Evolutionary conservation across 2,329 filamentous ascomycete species (phyloP).

Genomic region (Nothomitra cinnamomea): DNA sequence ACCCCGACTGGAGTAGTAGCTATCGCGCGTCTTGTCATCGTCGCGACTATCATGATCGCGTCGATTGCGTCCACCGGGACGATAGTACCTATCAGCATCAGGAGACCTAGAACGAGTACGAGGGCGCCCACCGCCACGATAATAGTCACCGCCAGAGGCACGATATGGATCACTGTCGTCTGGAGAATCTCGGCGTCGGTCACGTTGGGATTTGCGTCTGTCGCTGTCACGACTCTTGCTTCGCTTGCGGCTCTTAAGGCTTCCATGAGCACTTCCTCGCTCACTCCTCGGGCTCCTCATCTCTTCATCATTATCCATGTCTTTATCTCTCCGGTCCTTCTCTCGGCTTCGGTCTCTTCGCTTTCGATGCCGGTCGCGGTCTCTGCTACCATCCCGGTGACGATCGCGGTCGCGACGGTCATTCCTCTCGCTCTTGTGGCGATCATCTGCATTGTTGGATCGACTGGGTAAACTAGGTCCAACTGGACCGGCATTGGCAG

Average conservation of each 20-base stretch:
- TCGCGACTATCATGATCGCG: conserved; percentile 29
- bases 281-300: conserved; percentile 56
- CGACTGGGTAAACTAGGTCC: conserved; percentile 20
- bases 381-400: conserved; percentile 34
- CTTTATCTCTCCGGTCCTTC: conserved; percentile 27
- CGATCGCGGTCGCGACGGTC: conserved; percentile 39
- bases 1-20: conserved; percentile 31
- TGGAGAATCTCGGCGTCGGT: conserved; percentile 39
- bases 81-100: conserved; percentile 39
- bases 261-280: conserved; percentile 47
- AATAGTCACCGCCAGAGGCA: conserved; percentile 44
- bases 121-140: conserved; percentile 45
- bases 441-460: conserved; percentile 39
- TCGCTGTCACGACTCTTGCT: conserved; percentile 65
- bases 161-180: conserved; percentile 29
- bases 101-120: conserved; percentile 60
- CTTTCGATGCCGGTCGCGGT: conserved; percentile 31
- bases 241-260: conserved; percentile 65
- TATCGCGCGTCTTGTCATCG: conserved; percentile 21
- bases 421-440: conserved; percentile 34
- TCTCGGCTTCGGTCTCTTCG: conserved; percentile 44
- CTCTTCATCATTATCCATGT: conserved; percentile 38
- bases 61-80: conserved; percentile 31
- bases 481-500: conserved; percentile 39
- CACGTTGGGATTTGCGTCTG: conserved; percentile 49